These are phyloP conservation scores for Yamadazyma sp. DNA, from an alignment of 1,139 yeast genomes.

Conservation along the genomic window DNA sequence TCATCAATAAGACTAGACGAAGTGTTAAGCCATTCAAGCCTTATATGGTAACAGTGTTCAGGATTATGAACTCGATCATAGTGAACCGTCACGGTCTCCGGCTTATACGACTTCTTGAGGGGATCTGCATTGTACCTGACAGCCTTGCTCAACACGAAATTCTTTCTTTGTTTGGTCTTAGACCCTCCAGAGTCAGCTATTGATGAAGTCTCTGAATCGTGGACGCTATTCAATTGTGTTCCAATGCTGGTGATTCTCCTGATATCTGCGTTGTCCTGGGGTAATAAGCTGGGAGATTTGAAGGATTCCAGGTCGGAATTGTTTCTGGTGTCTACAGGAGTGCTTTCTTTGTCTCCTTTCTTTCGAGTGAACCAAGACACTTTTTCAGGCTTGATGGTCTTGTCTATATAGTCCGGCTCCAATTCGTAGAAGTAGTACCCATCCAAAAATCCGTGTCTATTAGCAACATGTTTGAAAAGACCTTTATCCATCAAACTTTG, in stretches of 20 bases:
- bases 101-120: constrained; percentile 63
- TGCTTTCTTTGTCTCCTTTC: constrained; percentile 17
- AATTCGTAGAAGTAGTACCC: constrained; percentile 90
- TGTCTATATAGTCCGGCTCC: constrained; percentile 53
- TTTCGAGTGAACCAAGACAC: constrained; percentile 36
- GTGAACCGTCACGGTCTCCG: constrained; percentile 80
- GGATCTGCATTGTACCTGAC: constrained; percentile 80
- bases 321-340: constrained; percentile 21
- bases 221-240: constrained; percentile 13
- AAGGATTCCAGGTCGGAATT: constrained; percentile 31
- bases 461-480: constrained; percentile 76
- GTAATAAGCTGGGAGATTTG: constrained; percentile 25
- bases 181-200: constrained; percentile 28
- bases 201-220: constrained; percentile 35
- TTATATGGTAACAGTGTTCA: constrained; percentile 87
- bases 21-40: constrained; percentile 90
- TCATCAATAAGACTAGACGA: constrained; percentile 91
- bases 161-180: constrained; percentile 22
- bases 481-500: constrained; percentile 71
- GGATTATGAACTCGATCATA: constrained; percentile 93
- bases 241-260: constrained; percentile 24
- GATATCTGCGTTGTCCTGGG: constrained; percentile 23
- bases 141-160: constrained; percentile 53
- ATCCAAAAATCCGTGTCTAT: constrained; percentile 80
- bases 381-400: constrained; percentile 21